Evolutionary conservation across 192 early-diverging fungal species (phyloP).

Genomic region (Phlyctochytrium planicorne): DNA sequence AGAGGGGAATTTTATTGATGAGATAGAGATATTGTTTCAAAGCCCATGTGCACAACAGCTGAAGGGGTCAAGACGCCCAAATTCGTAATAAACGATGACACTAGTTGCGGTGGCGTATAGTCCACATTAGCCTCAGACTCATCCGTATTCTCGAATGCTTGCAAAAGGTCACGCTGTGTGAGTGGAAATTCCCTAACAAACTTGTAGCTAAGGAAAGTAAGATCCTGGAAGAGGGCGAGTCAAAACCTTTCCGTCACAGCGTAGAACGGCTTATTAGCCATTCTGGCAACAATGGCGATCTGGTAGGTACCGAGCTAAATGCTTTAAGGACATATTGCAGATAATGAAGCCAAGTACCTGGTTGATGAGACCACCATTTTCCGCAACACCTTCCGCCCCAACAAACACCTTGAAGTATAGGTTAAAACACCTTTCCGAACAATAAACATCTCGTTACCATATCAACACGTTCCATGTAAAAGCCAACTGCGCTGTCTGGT

Average conservation of each 20-base stretch:
- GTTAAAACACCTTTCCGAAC: neutral
- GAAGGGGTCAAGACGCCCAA: slow-evolving; percentile 84
- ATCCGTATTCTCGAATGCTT: slow-evolving; percentile 50
- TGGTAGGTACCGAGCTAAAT: slow-evolving; percentile 89
- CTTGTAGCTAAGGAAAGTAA: slow-evolving; percentile 71
- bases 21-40: neutral
- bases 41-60: slow-evolving; percentile 52
- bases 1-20: slow-evolving; percentile 1
- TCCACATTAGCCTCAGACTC: slow-evolving; percentile 84
- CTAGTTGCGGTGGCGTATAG: slow-evolving; percentile 86
- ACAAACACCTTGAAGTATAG: slow-evolving; percentile 72
- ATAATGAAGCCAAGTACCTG: slow-evolving; percentile 48
- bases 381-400: slow-evolving; percentile 96
- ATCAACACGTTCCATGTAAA: slow-evolving; percentile 76
- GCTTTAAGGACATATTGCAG: slow-evolving; percentile 8
- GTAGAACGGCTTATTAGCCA: slow-evolving; percentile 93
- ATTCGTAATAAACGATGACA: slow-evolving; percentile 84
- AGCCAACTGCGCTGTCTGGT: slow-evolving; percentile 89
- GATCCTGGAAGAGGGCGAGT: too few species aligned
- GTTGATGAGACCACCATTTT: slow-evolving; percentile 97
- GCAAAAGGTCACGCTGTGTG: slow-evolving; percentile 78
- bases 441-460: neutral
- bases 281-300: slow-evolving; percentile 91
- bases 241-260: slow-evolving; percentile 86
- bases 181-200: slow-evolving; percentile 95